phyloP scores from a whole-genome alignment of 768 basidiomycete species.

The Hygrocybe punicea region DNA sequence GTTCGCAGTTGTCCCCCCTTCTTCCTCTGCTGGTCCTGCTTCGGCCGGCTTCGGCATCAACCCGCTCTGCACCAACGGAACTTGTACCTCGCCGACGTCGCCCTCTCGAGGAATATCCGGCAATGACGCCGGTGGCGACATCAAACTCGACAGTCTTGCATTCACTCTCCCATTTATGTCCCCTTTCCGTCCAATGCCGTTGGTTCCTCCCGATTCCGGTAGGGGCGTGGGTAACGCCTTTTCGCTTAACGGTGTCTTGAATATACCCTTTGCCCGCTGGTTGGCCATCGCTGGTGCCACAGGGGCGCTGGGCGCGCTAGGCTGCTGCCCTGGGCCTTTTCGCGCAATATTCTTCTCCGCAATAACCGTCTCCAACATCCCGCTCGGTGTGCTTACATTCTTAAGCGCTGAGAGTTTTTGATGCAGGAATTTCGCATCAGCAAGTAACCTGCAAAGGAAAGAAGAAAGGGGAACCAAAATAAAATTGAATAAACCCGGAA shows the following conservation, averaged over 20 bases:
- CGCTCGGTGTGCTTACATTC: constrained; percentile 66
- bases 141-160: constrained; percentile 4
- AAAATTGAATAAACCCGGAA: too few relatives aligned
- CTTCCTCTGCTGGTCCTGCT: background rate
- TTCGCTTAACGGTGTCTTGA: constrained; percentile 36
- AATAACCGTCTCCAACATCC: constrained; percentile 83
- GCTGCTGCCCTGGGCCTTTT: constrained; percentile 16
- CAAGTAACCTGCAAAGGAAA: constrained; percentile 56
- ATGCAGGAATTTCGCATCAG: constrained; percentile 74
- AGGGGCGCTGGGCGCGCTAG: constrained; percentile 19
- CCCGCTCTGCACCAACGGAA: background rate
- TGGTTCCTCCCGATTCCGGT: background rate
- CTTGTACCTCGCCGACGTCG: background rate
- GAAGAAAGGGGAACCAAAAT: constrained; percentile 8
- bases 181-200: background rate
- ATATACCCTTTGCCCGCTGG: constrained; percentile 45
- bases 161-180: constrained; percentile 4
- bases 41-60: too few relatives aligned
- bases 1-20: background rate
- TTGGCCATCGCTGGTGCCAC: constrained; percentile 38
- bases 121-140: constrained; percentile 19
- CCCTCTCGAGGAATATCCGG: constrained; percentile 22
- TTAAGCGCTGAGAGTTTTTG: constrained; percentile 72
- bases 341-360: constrained; percentile 68
- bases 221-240: constrained; percentile 35